Conservation (phyloP, 768 basidiomycete species). For the Boletus rufocinnamomeus region DNA sequence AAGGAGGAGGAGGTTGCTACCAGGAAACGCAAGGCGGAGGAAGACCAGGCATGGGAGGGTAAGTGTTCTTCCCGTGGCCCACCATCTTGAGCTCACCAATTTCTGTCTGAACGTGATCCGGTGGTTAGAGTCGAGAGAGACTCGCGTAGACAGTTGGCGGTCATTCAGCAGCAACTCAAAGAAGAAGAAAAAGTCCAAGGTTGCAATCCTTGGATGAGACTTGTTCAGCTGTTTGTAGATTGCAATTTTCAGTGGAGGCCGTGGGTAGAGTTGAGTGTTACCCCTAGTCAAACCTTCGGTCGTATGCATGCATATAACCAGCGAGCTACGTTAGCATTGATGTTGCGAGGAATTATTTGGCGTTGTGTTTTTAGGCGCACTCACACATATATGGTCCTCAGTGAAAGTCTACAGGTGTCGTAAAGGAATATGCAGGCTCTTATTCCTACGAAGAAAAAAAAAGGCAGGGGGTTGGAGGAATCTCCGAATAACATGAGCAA, state of each 20-base stretch:
- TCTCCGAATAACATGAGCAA: background rate
- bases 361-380: background rate
- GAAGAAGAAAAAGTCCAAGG: slow-evolving; percentile 85
- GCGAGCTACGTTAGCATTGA: slow-evolving; percentile 6
- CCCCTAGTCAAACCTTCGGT: slow-evolving; percentile 11
- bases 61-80: slow-evolving; percentile 10
- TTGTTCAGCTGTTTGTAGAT: background rate
- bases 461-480: background rate
- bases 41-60: slow-evolving; percentile 92
- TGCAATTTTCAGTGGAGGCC: background rate
- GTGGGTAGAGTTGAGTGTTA: slow-evolving; percentile 16
- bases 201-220: slow-evolving; percentile 63
- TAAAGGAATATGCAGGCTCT: too few relatives aligned
- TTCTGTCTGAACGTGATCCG: background rate
- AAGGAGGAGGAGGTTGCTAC: slow-evolving; percentile 82
- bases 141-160: slow-evolving; percentile 86
- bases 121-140: slow-evolving; percentile 64
- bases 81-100: background rate
- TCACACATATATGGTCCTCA: background rate
- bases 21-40: slow-evolving; percentile 85
- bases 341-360: background rate
- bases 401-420: background rate
- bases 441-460: background rate
- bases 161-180: slow-evolving; percentile 63
- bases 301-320: slow-evolving; percentile 13